A percentile compares a stretch with the other conserved stretches of the same genome.
These are phyloP conservation scores for Morella rubra DNA, from an alignment of 306 rosid species.

Conservation along the genomic window DNA sequence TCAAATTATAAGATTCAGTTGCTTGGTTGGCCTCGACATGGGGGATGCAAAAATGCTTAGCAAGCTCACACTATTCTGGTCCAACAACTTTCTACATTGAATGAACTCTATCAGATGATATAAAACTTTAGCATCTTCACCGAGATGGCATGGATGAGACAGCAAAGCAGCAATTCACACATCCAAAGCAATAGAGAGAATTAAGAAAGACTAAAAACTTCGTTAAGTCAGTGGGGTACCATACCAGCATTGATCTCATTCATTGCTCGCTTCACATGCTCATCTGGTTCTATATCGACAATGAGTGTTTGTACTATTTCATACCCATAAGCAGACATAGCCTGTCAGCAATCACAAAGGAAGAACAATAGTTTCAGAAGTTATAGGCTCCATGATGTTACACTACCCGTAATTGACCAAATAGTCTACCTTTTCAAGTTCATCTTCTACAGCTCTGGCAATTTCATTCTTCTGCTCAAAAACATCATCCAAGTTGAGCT, in stretches of 20 bases:
- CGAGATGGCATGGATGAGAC: neutral
- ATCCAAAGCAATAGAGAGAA: neutral
- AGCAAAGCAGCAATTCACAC: neutral
- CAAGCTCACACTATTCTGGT: neutral
- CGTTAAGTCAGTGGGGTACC: constrained; percentile 15
- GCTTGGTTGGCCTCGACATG: neutral
- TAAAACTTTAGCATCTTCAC: neutral
- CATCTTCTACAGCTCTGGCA: constrained; percentile 90
- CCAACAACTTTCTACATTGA: neutral
- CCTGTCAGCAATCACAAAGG: constrained; percentile 46
- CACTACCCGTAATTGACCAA: constrained; percentile 5
- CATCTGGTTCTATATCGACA: constrained; percentile 87
- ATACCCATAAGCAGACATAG: constrained; percentile 93
- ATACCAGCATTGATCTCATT: constrained; percentile 95
- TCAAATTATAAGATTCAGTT: constrained; percentile 5
- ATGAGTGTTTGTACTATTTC: constrained; percentile 94
- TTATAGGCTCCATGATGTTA: constrained; percentile 14
- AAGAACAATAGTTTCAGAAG: constrained; percentile 20
- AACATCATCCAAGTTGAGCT: constrained; percentile 79
- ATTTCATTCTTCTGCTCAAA: constrained; percentile 96
- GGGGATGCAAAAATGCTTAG: neutral
- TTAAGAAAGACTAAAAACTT: neutral
- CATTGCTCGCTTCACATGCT: constrained; percentile 91
- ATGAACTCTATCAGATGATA: neutral
- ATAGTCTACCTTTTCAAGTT: constrained; percentile 71